Evolutionary conservation across 192 early-diverging fungal genomes (phyloP), one percentile per base, ranked within the genome.

Genomic region (Coemansia sp.): DNA sequence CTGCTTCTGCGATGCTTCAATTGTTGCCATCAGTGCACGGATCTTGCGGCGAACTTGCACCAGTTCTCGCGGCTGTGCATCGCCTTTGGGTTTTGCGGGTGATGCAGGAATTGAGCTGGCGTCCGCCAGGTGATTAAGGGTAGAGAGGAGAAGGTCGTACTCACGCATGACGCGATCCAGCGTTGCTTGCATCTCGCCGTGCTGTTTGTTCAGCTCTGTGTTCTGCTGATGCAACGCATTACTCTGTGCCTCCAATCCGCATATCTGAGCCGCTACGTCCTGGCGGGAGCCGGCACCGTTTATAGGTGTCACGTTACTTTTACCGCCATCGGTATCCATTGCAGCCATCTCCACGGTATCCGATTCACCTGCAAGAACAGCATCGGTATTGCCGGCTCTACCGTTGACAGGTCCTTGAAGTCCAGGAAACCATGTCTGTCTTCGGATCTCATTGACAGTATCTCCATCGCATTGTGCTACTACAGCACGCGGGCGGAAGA

Each of bases 401-500:
- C 51, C 68, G 9, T 14, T 54, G 49, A 70, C 30, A 2, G 70
- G 64, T 8, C 59, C 55, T 25, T 70, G 73, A 2, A 74, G 62
- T 7, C 82, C 82, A 1, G 78, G 64, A 47, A 81, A 77, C 82
- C 82, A 83, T 8, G 82, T 83, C 57, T 83, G 82, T 10, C 82
- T 62, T 18, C 82, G 82, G 19, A 62, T 30, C 12, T 25, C 41
- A 10, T 7, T 53, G 22, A 52, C n/a, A 8, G 51, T 49, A 19
- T 57, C 70, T 7, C 49, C 41, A 9, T 25, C 7, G 10, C 22
- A 65, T 58, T 63, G 60, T 67, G 49, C 19, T 1, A 64, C 64
- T 1, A 54, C n/a, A 1, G 47, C 53, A 2, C 60, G 54, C 3
- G 74, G 71, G 48, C 68, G 18, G 49, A 77, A 72, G 27, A 74